Conservation (phyloP, 768 basidiomycete species). For the Chlorophyllum brunneum region DNA sequence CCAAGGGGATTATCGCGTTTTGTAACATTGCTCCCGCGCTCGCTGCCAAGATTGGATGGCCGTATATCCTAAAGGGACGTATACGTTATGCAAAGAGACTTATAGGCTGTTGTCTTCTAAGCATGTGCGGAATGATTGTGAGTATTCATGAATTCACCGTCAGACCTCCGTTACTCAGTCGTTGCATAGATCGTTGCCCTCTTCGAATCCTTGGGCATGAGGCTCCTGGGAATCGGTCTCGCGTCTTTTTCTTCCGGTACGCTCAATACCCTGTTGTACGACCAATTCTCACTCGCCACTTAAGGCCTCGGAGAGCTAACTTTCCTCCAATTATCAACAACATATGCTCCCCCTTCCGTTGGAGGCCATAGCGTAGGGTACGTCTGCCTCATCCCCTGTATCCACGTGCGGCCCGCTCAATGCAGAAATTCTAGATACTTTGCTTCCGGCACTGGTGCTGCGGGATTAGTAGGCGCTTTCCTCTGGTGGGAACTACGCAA, state of each 20-base stretch:
- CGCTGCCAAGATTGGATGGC: slow-evolving; percentile 86
- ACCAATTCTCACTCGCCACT: not conserved
- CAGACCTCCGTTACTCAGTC: not conserved
- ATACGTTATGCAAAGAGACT: slow-evolving; percentile 80
- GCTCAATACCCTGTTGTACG: not conserved
- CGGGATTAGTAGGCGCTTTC: slow-evolving; percentile 88
- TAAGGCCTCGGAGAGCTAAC: slow-evolving; percentile 91
- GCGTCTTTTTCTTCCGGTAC: slow-evolving; percentile 85
- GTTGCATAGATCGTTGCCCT: slow-evolving; percentile 65
- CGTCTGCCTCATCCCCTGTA: slow-evolving; percentile 16
- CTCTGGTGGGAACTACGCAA: slow-evolving; percentile 93
- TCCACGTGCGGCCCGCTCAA: too few relatives aligned
- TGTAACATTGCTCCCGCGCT: slow-evolving; percentile 92
- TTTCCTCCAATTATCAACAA: slow-evolving; percentile 89
- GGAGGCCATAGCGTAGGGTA: slow-evolving; percentile 82
- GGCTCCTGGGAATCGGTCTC: slow-evolving; percentile 73
- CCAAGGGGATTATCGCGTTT: slow-evolving; percentile 92
- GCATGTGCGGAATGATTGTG: slow-evolving; percentile 85
- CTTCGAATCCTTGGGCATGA: slow-evolving; percentile 59
- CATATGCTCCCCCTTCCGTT: slow-evolving; percentile 62
- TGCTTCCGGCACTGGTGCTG: slow-evolving; percentile 90
- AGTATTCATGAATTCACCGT: slow-evolving; percentile 25
- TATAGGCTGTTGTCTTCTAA: slow-evolving; percentile 68
- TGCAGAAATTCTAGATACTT: slow-evolving; percentile 63
- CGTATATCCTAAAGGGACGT: slow-evolving; percentile 82